These are phyloP conservation scores for Alternaria conjuncta DNA, from an alignment of 2,329 filamentous ascomycete genomes.

Conservation along the genomic window DNA sequence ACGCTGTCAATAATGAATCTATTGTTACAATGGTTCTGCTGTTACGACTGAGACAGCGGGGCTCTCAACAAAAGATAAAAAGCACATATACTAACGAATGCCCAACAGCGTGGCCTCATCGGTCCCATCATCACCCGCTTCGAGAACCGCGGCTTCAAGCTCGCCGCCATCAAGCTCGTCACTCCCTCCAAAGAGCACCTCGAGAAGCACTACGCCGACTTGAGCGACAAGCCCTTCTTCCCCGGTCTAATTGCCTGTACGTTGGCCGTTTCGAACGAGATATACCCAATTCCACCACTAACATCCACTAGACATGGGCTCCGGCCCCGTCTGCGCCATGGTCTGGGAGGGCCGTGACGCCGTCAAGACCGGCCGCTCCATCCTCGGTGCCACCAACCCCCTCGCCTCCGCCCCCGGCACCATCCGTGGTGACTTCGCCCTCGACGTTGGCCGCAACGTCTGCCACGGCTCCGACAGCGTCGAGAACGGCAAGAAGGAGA, in stretches of 20 bases:
- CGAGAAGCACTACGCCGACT: slow-evolving; percentile 96
- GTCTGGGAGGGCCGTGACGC: slow-evolving; percentile 99
- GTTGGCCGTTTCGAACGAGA: slow-evolving; percentile 41
- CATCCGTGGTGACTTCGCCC: slow-evolving; percentile 93
- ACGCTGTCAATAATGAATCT: background rate
- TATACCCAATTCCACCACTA: slow-evolving; percentile 8
- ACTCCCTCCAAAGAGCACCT: slow-evolving; percentile 92
- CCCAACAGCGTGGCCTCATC: slow-evolving; percentile 84
- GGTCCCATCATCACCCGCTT: slow-evolving; percentile 98
- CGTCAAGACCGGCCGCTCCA: slow-evolving; percentile 96
- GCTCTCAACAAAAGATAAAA: slow-evolving; percentile 5
- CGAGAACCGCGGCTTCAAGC: slow-evolving; percentile 98
- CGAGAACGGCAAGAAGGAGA: slow-evolving; percentile 99
- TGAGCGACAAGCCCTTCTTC: slow-evolving; percentile 97
- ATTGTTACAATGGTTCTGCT: background rate
- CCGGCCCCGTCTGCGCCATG: slow-evolving; percentile 98
- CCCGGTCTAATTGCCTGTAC: slow-evolving; percentile 87
- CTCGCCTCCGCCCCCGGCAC: slow-evolving; percentile 92
- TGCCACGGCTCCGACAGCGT: slow-evolving; percentile 99
- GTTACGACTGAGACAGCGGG: background rate
- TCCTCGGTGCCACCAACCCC: slow-evolving; percentile 99
- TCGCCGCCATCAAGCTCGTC: slow-evolving; percentile 95
- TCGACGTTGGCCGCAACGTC: slow-evolving; percentile 95
- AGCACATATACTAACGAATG: slow-evolving; percentile 14
- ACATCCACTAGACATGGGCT: slow-evolving; percentile 79